Evolutionary conservation across 1,284 basidiomycete species (phyloP).

Genomic region (Hymenochaete sp.): DNA sequence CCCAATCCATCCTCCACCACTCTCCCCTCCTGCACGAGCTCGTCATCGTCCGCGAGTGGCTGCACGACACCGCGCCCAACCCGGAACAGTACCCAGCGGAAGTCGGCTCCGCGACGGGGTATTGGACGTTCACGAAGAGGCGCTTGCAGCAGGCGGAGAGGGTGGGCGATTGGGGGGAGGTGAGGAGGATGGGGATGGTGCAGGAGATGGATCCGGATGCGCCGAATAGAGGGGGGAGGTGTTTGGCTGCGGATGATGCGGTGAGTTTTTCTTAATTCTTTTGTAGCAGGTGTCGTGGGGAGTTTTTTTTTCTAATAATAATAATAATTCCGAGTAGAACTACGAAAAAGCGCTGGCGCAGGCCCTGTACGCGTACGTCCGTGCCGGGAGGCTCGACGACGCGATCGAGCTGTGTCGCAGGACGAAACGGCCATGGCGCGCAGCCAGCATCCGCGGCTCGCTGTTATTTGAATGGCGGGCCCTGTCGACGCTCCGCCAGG

Average conservation of each 20-base stretch:
- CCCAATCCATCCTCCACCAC: constrained; percentile 56
- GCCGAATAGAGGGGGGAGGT: constrained; percentile 38
- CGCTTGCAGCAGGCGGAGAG: constrained; percentile 56
- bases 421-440: constrained; percentile 87
- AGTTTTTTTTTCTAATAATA: background rate
- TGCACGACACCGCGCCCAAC: constrained; percentile 60
- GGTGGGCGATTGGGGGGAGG: constrained; percentile 34
- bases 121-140: constrained; percentile 78
- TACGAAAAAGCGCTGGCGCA: constrained; percentile 73
- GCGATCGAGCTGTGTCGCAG: constrained; percentile 79
- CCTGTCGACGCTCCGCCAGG: constrained; percentile 33
- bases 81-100: constrained; percentile 57
- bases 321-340: constrained; percentile 34
- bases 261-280: no score
- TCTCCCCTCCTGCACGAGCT: constrained; percentile 60
- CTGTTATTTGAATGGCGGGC: constrained; percentile 66
- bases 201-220: constrained; percentile 72
- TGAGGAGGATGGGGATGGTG: constrained; percentile 53
- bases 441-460: constrained; percentile 77
- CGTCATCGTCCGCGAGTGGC: constrained; percentile 73
- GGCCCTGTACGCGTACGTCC: constrained; percentile 68
- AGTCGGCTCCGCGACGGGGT: constrained; percentile 39
- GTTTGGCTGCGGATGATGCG: constrained; percentile 63
- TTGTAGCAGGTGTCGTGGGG: no score
- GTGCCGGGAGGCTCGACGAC: constrained; percentile 74